Evolutionary conservation across 2,329 filamentous ascomycete genomes (phyloP).

Genomic region (Aspergillus uvarum): DNA sequence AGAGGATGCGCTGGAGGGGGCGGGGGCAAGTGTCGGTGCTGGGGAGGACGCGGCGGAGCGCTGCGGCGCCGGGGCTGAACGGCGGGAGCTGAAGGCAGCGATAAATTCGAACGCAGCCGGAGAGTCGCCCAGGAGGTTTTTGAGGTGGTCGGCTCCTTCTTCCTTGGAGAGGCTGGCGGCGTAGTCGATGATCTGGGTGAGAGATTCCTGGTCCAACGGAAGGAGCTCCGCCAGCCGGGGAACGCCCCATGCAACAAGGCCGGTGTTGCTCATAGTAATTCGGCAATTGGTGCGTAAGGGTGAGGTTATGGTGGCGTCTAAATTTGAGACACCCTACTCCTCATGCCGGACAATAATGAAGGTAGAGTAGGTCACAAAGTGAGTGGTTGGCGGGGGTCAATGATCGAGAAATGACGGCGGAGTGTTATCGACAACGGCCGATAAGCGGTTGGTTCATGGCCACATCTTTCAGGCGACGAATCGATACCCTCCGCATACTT

Average conservation of each 20-base stretch:
- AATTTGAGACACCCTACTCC: background rate
- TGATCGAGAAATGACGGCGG: background rate
- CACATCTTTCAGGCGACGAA: background rate
- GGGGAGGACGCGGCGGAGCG: background rate
- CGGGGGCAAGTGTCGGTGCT: conserved; percentile 34
- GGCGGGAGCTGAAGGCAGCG: conserved; percentile 69
- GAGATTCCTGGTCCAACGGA: conserved; percentile 78
- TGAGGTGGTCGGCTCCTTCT: conserved; percentile 79
- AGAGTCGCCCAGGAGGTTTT: conserved; percentile 83
- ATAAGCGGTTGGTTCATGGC: background rate
- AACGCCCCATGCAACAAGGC: conserved; percentile 56
- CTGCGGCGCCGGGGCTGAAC: conserved; percentile 27
- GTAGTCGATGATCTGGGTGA: conserved; percentile 83
- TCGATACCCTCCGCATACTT: too few relatives aligned
- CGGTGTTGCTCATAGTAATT: conserved; percentile 28
- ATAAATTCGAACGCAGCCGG: conserved; percentile 72
- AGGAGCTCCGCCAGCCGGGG: conserved; percentile 76
- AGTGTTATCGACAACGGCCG: background rate
- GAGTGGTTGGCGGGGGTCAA: background rate
- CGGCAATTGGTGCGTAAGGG: background rate
- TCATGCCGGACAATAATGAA: background rate
- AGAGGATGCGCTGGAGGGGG: conserved; percentile 1
- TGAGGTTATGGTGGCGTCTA: background rate
- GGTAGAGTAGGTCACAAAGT: background rate
- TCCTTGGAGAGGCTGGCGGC: conserved; percentile 71